Percentiles rank a stretch among this genome's conserved stretches.
Evolutionary conservation across 1,284 basidiomycete species (phyloP).

Genomic region (Ceratobasidium sp.): DNA sequence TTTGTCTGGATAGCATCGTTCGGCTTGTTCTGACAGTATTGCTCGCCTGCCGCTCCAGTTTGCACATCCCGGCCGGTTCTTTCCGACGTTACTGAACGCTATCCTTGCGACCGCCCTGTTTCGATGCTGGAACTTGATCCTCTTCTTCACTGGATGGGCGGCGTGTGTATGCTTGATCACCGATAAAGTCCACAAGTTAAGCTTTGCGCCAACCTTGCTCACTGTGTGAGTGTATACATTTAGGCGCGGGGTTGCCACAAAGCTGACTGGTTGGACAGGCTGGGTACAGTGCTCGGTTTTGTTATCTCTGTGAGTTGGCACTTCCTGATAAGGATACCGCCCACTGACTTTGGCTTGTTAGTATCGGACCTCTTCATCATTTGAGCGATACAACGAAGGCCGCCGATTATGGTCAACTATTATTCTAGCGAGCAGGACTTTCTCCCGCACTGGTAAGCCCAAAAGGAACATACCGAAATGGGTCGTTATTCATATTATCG

Average conservation of each 20-base stretch:
- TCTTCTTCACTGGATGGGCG: conserved; percentile 68
- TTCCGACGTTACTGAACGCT: conserved; percentile 39
- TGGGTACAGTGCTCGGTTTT: conserved; percentile 72
- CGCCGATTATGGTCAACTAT: conserved; percentile 73
- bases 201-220: conserved; percentile 61
- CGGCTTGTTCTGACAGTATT: not conserved
- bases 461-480: not conserved
- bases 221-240: conserved; percentile 59
- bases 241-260: not conserved
- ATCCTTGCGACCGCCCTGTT: conserved; percentile 65
- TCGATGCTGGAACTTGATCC: conserved; percentile 70
- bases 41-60: conserved; percentile 17
- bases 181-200: conserved; percentile 55
- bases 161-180: conserved; percentile 61
- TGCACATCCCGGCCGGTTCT: conserved; percentile 29
- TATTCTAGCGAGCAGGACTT: conserved; percentile 63
- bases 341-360: not conserved
- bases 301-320: conserved; percentile 56
- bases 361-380: conserved; percentile 75
- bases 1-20: not conserved
- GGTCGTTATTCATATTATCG: not conserved
- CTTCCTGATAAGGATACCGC: not conserved
- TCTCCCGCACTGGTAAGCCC: conserved; percentile 50
- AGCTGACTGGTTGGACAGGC: conserved; percentile 39
- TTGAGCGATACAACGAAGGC: conserved; percentile 76